phyloP scores from a whole-genome alignment of 768 basidiomycete genomes.

The Psilocybe cyanescens region DNA sequence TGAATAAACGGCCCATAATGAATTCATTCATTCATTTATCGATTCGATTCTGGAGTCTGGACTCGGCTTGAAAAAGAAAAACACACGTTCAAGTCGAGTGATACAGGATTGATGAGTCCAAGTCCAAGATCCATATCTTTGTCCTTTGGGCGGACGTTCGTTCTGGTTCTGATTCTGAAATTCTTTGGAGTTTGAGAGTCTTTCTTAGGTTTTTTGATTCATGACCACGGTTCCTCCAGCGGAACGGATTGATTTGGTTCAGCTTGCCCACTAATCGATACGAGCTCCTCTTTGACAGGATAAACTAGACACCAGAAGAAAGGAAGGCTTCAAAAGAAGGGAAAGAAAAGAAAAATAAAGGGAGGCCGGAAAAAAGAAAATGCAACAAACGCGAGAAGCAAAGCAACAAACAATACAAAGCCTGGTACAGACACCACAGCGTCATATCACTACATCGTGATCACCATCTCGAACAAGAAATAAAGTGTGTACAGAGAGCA shows the following conservation, averaged over 20 bases:
- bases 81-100: too few relatives aligned
- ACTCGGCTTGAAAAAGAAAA: too few relatives aligned
- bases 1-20: background rate
- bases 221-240: too few relatives aligned
- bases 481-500: too few relatives aligned
- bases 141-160: background rate
- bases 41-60: too few relatives aligned
- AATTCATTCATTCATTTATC: too few relatives aligned
- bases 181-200: background rate
- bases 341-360: background rate
- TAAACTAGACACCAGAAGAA: background rate
- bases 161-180: background rate
- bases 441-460: background rate
- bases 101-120: background rate
- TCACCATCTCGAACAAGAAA: background rate
- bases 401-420: background rate
- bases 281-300: background rate
- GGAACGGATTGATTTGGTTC: conserved; percentile 4
- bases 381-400: background rate
- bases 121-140: background rate
- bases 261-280: background rate
- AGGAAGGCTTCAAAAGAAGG: background rate
- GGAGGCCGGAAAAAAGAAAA: background rate
- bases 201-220: too few relatives aligned
- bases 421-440: background rate